Evolutionary conservation across 106 monocot genomes (phyloP), one percentile per base, ranked within the genome.

Genomic region (Allium sativum): DNA sequence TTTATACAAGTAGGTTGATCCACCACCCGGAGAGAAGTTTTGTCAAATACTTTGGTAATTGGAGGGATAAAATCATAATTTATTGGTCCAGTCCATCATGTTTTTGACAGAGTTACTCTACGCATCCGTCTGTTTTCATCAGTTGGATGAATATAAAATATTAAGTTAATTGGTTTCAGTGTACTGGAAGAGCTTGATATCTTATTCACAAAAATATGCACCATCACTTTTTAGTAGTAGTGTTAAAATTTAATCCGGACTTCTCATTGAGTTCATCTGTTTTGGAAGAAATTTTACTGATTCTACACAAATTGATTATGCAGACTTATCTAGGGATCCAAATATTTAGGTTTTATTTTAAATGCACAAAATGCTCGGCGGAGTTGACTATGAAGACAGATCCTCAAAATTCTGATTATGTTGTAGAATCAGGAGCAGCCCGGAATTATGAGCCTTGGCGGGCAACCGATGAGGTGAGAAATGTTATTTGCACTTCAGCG

Each of bases 371-470:
- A 59, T 95, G 95, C 48, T 90, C 90, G 3, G 90, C 90, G 0
- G 90, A 95, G 69, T 61, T 95, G 11, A 82, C 95, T 14, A 74
- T 81, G 7, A 95, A 87, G 71, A 95, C 95, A 12, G 90, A 95
- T 53, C 95, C 95, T 18, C 81, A 82, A 53, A 95, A 95, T 69
- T 87, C 84, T 61, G 95, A 95, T 31, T 90, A 95, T 61, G 74
- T 79, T 53, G 95, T 95, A 21, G 95, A 95, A 58, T 95, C 95
- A 17, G 95, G 95, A 53, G 95, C 95, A 41, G 62, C 84, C 13
- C 83, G 95, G 8, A 95, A 95, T 81, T 95, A 84, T 77, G 95
- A 95, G 56, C 95, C 95, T 72, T 95, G 95, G 95, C 86, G 95
- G 53, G 73, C 65, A 1, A 76, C 81, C 53, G 95, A 95, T 3